Conservation (phyloP, 2,329 filamentous ascomycete genomes). For the Neurospora crassa region DNA sequence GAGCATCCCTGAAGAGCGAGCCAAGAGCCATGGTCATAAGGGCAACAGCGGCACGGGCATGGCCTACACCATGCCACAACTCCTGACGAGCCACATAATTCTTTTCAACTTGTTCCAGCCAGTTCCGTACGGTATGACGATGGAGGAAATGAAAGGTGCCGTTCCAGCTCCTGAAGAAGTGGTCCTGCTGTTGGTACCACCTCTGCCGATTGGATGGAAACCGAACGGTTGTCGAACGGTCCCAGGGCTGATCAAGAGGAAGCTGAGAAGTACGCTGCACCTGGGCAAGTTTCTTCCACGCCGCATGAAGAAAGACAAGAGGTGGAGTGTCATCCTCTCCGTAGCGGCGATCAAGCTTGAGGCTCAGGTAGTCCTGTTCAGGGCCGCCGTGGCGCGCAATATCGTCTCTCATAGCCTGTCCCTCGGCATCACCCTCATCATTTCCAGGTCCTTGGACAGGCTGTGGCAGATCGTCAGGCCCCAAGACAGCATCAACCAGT, state of each 20-base stretch:
- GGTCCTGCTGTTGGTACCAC: conserved; percentile 11
- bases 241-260: conserved; percentile 12
- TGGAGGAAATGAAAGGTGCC: conserved; percentile 17
- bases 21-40: conserved; percentile 15
- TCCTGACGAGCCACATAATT: conserved; percentile 35
- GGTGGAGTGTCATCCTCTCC: conserved; percentile 10
- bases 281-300: conserved; percentile 12
- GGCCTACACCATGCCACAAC: conserved; percentile 10
- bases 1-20: conserved; percentile 5
- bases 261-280: background rate
- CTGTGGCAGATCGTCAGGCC: background rate
- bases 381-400: background rate
- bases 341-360: conserved; percentile 9
- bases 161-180: conserved; percentile 13
- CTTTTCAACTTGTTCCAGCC: conserved; percentile 46
- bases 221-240: background rate
- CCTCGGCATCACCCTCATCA: background rate
- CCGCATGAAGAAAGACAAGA: conserved; percentile 12
- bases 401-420: background rate
- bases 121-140: conserved; percentile 9
- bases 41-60: conserved; percentile 10
- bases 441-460: background rate
- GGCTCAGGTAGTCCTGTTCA: background rate
- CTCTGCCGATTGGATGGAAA: conserved; percentile 2
- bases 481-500: background rate